Base-by-base conservation (phyloP, 2,329 filamentous ascomycete genomes). In the Fusarium pseudonygamai region DNA sequence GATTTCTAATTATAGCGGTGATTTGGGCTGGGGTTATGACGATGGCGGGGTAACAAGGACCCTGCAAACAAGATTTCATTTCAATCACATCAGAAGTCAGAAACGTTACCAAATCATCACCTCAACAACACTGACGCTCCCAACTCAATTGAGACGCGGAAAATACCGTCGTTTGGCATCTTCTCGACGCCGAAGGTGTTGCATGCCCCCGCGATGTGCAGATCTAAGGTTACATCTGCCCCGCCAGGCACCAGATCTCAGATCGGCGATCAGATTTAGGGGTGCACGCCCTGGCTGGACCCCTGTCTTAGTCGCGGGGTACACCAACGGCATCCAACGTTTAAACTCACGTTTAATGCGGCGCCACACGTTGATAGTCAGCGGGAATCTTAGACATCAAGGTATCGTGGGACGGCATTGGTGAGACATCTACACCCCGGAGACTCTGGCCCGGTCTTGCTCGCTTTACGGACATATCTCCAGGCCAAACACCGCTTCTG, bases 71-170 rank as follows among this genome's bases (percentile, higher is more conserved):
- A 26, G 0, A 18, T 5, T 24, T 18, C 11, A 24, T 8, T 45
- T 9, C 30, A n/a, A n/a, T 28, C 26, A 28, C 26, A 28, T 28
- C 26, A 28, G 7, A 28, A 28, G 26, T 28, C 26, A 28, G 26
- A 28, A 28, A n/a, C n/a, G n/a, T n/a, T n/a, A n/a, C n/a, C n/a
- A n/a, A n/a, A n/a, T n/a, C n/a, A n/a, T n/a, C n/a, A n/a, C n/a
- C n/a, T n/a, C n/a, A 24, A 18, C 11, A 43, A 13, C 0, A 13
- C 18, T 9, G 2, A 9, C 42, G 3, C 7, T 9, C 7, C 3
- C 0, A 26, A 18, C 6, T 20, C 1, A 13, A 13, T 20, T 7
- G 5, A 40, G 5, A 26, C 8, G 16, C 5, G 13, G 11, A 45
- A 5, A 18, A 18, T 7, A 0, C 16, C 16, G 13, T 26, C 16